Base-by-base conservation (phyloP, 139 green algal species). In the Chlamydomonas incerta region DNA sequence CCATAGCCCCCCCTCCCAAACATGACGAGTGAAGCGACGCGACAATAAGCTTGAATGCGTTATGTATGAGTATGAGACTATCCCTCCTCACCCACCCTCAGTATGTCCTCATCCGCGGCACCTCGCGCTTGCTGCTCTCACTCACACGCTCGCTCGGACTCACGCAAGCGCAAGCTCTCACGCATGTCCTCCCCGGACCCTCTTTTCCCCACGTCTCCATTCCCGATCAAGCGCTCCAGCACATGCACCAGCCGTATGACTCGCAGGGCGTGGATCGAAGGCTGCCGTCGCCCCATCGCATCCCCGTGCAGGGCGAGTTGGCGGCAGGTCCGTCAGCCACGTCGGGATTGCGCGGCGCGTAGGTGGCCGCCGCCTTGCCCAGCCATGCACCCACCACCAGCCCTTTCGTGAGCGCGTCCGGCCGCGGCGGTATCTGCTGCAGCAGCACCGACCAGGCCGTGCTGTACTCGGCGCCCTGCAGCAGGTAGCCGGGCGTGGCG, bases 181-280 rank as follows among this genome's bases (percentile, higher is more conserved):
- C n/a, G n/a, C n/a, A n/a, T n/a, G n/a, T n/a, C n/a, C n/a, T n/a
- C n/a, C n/a, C n/a, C n/a, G n/a, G n/a, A n/a, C n/a, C 41, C 41
- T 50, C 41, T 50, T 50, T 50, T 50, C 41, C 41, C 41, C 41
- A 50, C 41, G 6, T 8, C 41, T 50, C 41, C 41, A 5, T 50
- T 8, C 41, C 41, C n/a, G n/a, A n/a, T 50, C 41, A 50, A 5
- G 41, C 10, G 46, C 65, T 50, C 63, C 37, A 65, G 63, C 63
- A 74, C 58, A 74, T 50, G 46, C 77, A 84, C 77, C 77, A 84
- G 63, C 63, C 37, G 29, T 52, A 8, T 0, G 37, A 23, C 46
- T 17, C 24, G 46, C 77, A 84, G 41, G 63, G 46, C 5, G 41
- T 67, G 41, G n/a, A 13, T 46, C 65, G 41, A 63, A 74, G n/a